Evolutionary conservation across 768 basidiomycete species (phyloP).

Genomic region (Lactifluus piperatus): DNA sequence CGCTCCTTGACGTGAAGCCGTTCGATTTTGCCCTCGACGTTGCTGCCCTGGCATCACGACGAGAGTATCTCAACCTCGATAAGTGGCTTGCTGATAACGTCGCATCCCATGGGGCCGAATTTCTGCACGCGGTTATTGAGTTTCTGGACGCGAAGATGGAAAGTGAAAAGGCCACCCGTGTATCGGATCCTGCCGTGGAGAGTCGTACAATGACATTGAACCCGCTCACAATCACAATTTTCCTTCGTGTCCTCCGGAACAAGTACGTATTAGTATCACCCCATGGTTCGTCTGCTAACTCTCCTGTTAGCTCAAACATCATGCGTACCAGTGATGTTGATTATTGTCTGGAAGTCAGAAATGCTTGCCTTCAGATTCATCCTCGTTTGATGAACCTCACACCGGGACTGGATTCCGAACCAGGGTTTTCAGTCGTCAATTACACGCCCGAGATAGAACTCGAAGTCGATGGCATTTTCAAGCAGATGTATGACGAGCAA

Average conservation of each 20-base stretch:
- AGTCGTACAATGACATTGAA: conserved; percentile 80
- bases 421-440: conserved; percentile 81
- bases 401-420: conserved; percentile 80
- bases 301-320: conserved; percentile 48
- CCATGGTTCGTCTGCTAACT: conserved; percentile 1
- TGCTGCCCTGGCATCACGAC: conserved; percentile 84
- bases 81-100: conserved; percentile 94
- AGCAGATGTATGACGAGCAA: conserved; percentile 96
- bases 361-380: conserved; percentile 87
- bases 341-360: conserved; percentile 86
- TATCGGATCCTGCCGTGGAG: conserved; percentile 72
- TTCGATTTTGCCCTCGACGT: conserved; percentile 90
- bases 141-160: conserved; percentile 93
- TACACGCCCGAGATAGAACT: conserved; percentile 85
- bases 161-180: conserved; percentile 67
- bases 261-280: conserved; percentile 41
- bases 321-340: conserved; percentile 75
- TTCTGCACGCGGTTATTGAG: conserved; percentile 76
- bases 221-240: conserved; percentile 83
- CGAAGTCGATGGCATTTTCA: conserved; percentile 93
- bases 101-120: conserved; percentile 70
- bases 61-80: conserved; percentile 92
- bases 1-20: conserved; percentile 83
- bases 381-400: conserved; percentile 92
- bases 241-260: conserved; percentile 81